A percentile compares a stretch with the other conserved stretches of the same genome.
Evolutionary conservation across 176 grass and related monocot genomes (phyloP).

Genomic region (sorghum (Sorghum bicolor)): Sorghum_bicolor_NCBIv3 NC_012871.2:67361001-67361500

Average conservation of each 20-base stretch:
- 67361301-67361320: conserved; percentile 82
- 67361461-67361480: neutral
- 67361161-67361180: conserved; percentile 71
- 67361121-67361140: neutral
- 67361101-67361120: neutral
- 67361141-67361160: neutral
- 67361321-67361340: conserved; percentile 95
- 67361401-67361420: conserved; percentile 82
- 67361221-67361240: conserved; percentile 76
- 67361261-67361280: conserved; percentile 91
- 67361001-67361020: neutral
- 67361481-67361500: neutral
- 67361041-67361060: neutral
- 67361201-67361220: conserved; percentile 53
- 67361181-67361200: conserved; percentile 76
- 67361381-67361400: conserved; percentile 74
- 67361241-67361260: conserved; percentile 88
- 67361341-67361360: conserved; percentile 90
- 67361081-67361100: conserved; percentile 41
- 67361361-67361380: conserved; percentile 80
- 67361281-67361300: conserved; percentile 63
- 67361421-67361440: conserved; percentile 89
- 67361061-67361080: neutral
- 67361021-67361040: neutral
- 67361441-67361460: conserved; percentile 44